A percentile compares a stretch with the other conserved stretches of the same genome.
phyloP scores from a whole-genome alignment of 345 rosid genomes.

The Eutrema yunnanense region DNA sequence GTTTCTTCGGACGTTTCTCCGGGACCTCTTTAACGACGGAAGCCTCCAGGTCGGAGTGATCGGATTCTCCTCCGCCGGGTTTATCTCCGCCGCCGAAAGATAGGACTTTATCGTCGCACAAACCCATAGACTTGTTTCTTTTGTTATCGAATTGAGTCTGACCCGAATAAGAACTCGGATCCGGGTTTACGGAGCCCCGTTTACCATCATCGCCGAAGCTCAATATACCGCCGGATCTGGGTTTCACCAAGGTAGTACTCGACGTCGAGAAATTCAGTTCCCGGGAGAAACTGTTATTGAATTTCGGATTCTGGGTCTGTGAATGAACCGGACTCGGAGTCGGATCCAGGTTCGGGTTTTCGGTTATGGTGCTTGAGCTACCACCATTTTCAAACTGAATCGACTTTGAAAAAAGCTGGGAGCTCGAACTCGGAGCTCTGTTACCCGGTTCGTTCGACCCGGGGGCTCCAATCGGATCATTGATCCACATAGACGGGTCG shows the following conservation, averaged over 20 bases:
- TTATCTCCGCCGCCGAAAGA: constrained; percentile 73
- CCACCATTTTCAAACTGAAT: constrained; percentile 33
- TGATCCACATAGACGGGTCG: constrained; percentile 84
- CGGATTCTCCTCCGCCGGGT: constrained; percentile 65
- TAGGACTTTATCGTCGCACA: constrained; percentile 64
- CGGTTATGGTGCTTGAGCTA: constrained; percentile 37
- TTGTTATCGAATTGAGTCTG: constrained; percentile 52
- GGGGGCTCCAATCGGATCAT: constrained; percentile 40
- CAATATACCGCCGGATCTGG: constrained; percentile 72
- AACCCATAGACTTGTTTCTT: constrained; percentile 47
- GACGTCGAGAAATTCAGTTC: constrained; percentile 74
- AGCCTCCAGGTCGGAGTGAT: constrained; percentile 91
- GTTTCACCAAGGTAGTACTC: constrained; percentile 49
- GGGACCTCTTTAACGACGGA: constrained; percentile 76
- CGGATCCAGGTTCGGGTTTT: constrained; percentile 30
- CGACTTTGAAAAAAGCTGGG: constrained; percentile 34
- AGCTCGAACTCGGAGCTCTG: constrained; percentile 24
- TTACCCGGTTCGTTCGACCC: constrained; percentile 26
- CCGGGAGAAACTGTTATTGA: constrained; percentile 29
- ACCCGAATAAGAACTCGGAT: constrained; percentile 40
- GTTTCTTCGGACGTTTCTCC: constrained; percentile 82
- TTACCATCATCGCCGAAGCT: constrained; percentile 68
- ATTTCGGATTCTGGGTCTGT: constrained; percentile 25
- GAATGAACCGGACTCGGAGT: constrained; percentile 26
- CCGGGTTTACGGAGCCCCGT: constrained; percentile 32